phyloP scores from a whole-genome alignment of 129 eudicot genomes.

The Oenanthe sinensis region DNA sequence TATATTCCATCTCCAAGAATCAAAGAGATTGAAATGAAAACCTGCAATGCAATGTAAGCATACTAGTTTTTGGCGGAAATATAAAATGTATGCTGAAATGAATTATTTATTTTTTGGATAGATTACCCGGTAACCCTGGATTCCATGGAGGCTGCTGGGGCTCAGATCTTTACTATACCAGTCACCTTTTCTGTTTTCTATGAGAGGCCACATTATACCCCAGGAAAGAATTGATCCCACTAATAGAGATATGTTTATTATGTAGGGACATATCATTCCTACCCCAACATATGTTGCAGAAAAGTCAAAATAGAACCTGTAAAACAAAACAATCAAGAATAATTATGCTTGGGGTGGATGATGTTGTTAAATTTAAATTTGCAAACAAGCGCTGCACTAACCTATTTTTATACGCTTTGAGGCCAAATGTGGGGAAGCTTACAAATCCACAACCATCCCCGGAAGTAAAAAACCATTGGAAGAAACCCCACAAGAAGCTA shows the following conservation, averaged over 20 bases:
- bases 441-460: slow-evolving; percentile 12
- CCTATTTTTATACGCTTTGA: slow-evolving; percentile 11
- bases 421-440: slow-evolving; percentile 15
- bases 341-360: neutral
- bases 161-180: slow-evolving; percentile 11
- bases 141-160: slow-evolving; percentile 13
- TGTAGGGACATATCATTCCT: slow-evolving; percentile 15
- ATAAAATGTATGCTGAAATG: neutral
- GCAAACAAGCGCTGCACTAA: neutral
- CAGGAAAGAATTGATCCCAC: slow-evolving; percentile 14
- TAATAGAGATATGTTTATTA: slow-evolving; percentile 6
- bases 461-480: slow-evolving; percentile 13
- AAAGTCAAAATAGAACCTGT: slow-evolving; percentile 12
- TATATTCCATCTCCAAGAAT: slow-evolving; percentile 75
- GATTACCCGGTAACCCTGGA: slow-evolving; percentile 11
- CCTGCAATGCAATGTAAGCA: slow-evolving; percentile 10
- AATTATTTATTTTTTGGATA: neutral
- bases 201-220: slow-evolving; percentile 16
- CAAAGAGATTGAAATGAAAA: slow-evolving; percentile 56
- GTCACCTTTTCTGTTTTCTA: slow-evolving; percentile 11
- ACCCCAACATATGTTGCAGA: slow-evolving; percentile 14
- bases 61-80: neutral
- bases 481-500: slow-evolving; percentile 11
- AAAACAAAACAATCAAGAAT: neutral
- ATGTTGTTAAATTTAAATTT: neutral